Base-by-base conservation (phyloP, 441 rosid species). In the Breynia disticha region DNA sequence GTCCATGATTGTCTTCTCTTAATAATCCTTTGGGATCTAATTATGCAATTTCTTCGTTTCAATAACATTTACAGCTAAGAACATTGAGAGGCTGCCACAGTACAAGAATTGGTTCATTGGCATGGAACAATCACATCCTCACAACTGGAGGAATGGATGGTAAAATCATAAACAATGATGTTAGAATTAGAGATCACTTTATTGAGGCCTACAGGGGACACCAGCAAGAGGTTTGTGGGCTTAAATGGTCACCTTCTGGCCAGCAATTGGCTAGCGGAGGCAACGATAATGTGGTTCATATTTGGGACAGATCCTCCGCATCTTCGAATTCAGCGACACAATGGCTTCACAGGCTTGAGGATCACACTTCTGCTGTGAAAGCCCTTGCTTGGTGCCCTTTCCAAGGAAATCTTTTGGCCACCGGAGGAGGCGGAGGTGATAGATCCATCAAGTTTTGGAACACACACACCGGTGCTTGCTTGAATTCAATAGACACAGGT, bases 331-430 rank as follows among this genome's bases (percentile, higher is more conserved):
- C 35, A 28, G 35, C 35, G 0, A 63, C 69, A 1, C 86, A 67
- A 3, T 80, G 82, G 80, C 82, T 83, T 4, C 84, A 80, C 65
- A 72, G 74, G 66, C 58, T 72, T 2, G 72, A 69, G 32, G 80
- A 64, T 5, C 89, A 79, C 49, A 82, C 79, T 14, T 63, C 86
- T 20, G 79, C 84, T 0, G 88, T 84, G n/a, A 84, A 79, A 48
- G 88, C 93, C 22, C 69, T 82, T 1, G 81, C 80, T 4, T 84
- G 86, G 89, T 79, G 81, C 50, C 89, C 86, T 16, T 82, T 76
- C 63, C 86, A 81, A 48, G 51, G 64, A 0, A 72, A 73, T 61
- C 57, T 81, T 52, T 62, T 76, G 11, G 86, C 86, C 21, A 62
- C 82, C 0, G 90, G 90, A 21, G 90, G 86, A 14, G 82, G 86